Base-by-base conservation (phyloP, 805 yeast genomes). In the Kuraishia cidri region DNA sequence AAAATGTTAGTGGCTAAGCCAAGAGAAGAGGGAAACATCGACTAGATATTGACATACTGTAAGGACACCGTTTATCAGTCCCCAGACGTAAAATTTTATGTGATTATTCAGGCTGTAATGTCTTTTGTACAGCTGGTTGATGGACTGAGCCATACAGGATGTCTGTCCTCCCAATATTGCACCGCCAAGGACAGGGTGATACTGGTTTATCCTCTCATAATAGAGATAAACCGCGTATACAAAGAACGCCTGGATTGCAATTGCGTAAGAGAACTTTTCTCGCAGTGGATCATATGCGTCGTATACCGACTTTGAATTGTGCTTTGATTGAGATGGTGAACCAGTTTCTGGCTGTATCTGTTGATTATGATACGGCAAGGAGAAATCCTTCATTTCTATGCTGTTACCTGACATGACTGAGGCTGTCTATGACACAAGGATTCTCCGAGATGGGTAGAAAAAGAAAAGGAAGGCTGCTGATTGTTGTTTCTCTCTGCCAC, bases 51-150 rank as follows among this genome's bases (percentile, higher is more conserved):
- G 20, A 31, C 12, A 11, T 22, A 61, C 64, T 4, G 77, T 69
- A 31, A 75, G 49, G 12, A 63, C 44, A 2, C 83, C 84, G 47
- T 75, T 75, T 29, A 76, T 54, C 9, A 62, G 50, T 12, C 85
- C 85, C 82, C 82, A 77, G 2, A 66, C 46, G 36, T 62, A 45
- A 40, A 77, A 77, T 44, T 76, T 76, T 34, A 58, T 39, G 31
- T 51, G 58, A 31, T 48, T 52, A 22, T 38, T 45, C 3, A 47
- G 22, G 29, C 40, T 45, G 29, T 42, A 40, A 1, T 33, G 31
- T 12, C 44, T 36, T 29, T 44, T 50, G 34, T 50, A 45, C 32
- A 41, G 45, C 35, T 53, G 56, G 29, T 40, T 48, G 18, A 53
- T 39, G 6, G 55, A 42, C 34, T 52, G 57, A 6, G 57, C 56